Conservation (phyloP, 2,329 filamentous ascomycete species). For the Achaetomium macrosporum region DNA sequence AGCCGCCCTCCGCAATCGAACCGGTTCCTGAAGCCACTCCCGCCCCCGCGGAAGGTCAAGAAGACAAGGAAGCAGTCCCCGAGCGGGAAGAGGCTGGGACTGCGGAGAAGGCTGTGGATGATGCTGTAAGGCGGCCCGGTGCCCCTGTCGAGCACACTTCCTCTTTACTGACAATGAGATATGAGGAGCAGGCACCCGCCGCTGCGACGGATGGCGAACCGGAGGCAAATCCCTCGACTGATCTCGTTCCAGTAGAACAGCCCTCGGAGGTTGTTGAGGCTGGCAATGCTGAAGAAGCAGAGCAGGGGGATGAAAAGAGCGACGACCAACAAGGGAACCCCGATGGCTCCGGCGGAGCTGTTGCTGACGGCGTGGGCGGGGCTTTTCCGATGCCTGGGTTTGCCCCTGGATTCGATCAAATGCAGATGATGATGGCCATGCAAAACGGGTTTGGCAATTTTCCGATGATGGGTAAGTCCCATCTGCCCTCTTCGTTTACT, state of each 20-base stretch:
- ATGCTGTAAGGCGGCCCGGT: conserved; percentile 11
- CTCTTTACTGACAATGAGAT: conserved; percentile 8
- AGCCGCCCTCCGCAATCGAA: not conserved
- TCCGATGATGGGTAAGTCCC: conserved; percentile 78
- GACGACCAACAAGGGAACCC: conserved; percentile 27
- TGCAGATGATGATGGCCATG: conserved; percentile 78
- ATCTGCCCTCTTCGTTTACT: not conserved
- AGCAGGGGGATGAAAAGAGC: conserved; percentile 29
- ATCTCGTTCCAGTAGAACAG: conserved; percentile 9
- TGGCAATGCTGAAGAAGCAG: conserved; percentile 26
- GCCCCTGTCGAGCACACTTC: not conserved
- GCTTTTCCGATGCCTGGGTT: conserved; percentile 56
- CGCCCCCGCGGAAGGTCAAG: conserved; percentile 3
- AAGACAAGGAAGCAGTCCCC: not conserved
- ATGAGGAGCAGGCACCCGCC: conserved; percentile 13
- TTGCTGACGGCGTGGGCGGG: conserved; percentile 38
- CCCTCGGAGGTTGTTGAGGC: conserved; percentile 23
- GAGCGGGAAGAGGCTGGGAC: conserved; percentile 9
- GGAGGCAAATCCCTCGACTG: conserved; percentile 9
- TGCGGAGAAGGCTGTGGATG: conserved; percentile 6
- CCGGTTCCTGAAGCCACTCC: not conserved
- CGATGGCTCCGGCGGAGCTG: conserved; percentile 28
- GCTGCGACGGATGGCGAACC: conserved; percentile 5
- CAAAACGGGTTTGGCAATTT: conserved; percentile 58
- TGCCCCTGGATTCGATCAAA: conserved; percentile 65